These are phyloP conservation scores for Lentinula novae-zelandiae DNA, from an alignment of 1,284 basidiomycete genomes.

Conservation along the genomic window DNA sequence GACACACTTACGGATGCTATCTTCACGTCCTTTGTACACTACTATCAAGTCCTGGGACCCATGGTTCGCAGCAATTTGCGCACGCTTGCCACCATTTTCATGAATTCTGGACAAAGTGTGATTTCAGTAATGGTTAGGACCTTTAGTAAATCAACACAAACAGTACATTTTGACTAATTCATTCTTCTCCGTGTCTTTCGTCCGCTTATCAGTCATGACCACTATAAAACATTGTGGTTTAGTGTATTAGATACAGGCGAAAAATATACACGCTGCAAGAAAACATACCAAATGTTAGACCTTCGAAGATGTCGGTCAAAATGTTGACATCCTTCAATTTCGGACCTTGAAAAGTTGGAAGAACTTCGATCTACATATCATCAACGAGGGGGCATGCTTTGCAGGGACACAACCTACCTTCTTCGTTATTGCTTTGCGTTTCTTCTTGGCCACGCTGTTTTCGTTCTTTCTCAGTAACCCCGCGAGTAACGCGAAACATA, in stretches of 20 bases:
- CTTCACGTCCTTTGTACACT: conserved; percentile 56
- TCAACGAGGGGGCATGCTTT: background rate
- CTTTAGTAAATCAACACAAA: conserved; percentile 9
- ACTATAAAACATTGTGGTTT: conserved; percentile 37
- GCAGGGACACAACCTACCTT: conserved; percentile 36
- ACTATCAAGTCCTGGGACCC: conserved; percentile 44
- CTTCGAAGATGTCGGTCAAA: conserved; percentile 66
- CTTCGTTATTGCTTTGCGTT: conserved; percentile 51
- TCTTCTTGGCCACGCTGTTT: conserved; percentile 57
- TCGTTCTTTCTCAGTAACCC: background rate
- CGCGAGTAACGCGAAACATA: background rate
- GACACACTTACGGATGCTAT: conserved; percentile 48
- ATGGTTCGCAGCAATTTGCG: conserved; percentile 53
- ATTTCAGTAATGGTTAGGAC: conserved; percentile 2
- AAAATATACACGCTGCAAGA: conserved; percentile 1
- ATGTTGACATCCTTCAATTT: conserved; percentile 56
- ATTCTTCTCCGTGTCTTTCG: conserved; percentile 64
- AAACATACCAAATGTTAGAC: conserved; percentile 72
- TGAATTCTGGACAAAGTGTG: conserved; percentile 51
- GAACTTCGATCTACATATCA: conserved; percentile 46
- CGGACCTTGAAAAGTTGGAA: conserved; percentile 64
- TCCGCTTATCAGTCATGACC: conserved; percentile 72
- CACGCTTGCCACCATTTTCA: conserved; percentile 71
- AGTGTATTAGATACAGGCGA: background rate
- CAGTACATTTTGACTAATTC: conserved; percentile 61